A percentile compares a stretch with the other conserved stretches of the same genome.
phyloP scores from a whole-genome alignment of 2,329 filamentous ascomycete genomes.

The Ophiostoma tasmaniense region DNA sequence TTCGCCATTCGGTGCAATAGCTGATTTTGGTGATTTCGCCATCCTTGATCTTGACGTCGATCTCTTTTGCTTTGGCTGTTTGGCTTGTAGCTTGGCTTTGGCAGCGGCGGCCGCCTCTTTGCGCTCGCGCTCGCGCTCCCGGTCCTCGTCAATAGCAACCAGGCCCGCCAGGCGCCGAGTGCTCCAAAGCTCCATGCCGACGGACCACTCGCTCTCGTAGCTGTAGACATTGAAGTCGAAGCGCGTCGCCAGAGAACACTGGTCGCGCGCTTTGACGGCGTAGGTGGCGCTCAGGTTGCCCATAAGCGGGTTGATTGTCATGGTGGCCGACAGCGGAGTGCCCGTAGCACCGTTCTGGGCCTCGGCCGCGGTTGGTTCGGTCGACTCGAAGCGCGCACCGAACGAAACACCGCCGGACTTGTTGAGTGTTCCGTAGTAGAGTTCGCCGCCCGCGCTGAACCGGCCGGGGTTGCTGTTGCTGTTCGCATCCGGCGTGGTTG shows the following conservation, averaged over 20 bases:
- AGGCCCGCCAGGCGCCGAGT: conserved; percentile 41
- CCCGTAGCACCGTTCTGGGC: conserved; percentile 63
- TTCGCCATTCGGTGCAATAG: neutral
- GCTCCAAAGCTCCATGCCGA: conserved; percentile 90
- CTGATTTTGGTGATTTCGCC: neutral
- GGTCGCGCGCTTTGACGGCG: conserved; percentile 74
- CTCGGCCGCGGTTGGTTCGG: neutral
- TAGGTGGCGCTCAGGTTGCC: conserved; percentile 88
- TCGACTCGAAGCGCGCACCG: conserved; percentile 78
- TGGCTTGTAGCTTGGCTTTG: neutral
- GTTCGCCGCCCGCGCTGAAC: conserved; percentile 82
- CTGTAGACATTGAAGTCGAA: conserved; percentile 98
- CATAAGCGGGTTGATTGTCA: conserved; percentile 91
- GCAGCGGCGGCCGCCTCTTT: neutral
- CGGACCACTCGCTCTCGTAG: conserved; percentile 88
- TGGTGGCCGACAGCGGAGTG: conserved; percentile 85
- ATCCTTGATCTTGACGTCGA: neutral
- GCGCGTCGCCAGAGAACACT: conserved; percentile 76
- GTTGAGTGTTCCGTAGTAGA: conserved; percentile 92
- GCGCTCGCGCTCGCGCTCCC: neutral
- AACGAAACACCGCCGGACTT: conserved; percentile 88
- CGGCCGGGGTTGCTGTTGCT: conserved; percentile 54
- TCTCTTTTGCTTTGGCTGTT: neutral
- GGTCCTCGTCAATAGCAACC: conserved; percentile 27
- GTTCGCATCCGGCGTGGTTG: no score